phyloP scores from a whole-genome alignment of 257 asterid species.

The Solanum chiquidenum region DNA sequence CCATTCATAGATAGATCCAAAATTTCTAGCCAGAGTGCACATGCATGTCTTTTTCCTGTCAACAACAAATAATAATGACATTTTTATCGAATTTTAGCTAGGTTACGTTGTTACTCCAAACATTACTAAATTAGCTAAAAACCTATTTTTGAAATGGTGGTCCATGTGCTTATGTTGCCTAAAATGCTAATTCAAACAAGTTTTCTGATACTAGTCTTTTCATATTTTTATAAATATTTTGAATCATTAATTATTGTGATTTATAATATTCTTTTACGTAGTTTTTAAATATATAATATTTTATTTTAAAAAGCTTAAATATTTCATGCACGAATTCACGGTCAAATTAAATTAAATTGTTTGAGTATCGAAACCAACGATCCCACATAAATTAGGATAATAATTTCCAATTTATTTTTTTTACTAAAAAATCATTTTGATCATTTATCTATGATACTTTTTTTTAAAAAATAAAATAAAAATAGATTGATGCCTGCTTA shows the following conservation, averaged over 20 bases:
- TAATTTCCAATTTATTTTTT: no score
- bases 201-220: not conserved
- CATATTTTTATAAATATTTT: not conserved
- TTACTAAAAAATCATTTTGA: no score
- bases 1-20: not conserved
- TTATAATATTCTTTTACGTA: no score
- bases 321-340: no score
- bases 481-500: no score
- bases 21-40: not conserved
- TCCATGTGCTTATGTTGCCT: not conserved
- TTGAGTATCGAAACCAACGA: no score
- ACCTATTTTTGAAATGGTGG: not conserved
- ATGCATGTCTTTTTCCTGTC: not conserved
- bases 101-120: not conserved
- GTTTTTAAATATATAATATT: no score
- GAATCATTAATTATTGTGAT: not conserved
- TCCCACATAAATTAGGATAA: no score
- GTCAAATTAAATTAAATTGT: no score
- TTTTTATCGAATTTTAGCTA: not conserved
- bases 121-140: not conserved
- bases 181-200: not conserved
- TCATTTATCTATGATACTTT: no score
- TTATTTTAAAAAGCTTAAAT: no score
- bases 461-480: no score
- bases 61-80: not conserved